These are phyloP conservation scores for Aspergillus brunneoviolaceus DNA, from an alignment of 2,329 filamentous ascomycete genomes.

Conservation along the genomic window DNA sequence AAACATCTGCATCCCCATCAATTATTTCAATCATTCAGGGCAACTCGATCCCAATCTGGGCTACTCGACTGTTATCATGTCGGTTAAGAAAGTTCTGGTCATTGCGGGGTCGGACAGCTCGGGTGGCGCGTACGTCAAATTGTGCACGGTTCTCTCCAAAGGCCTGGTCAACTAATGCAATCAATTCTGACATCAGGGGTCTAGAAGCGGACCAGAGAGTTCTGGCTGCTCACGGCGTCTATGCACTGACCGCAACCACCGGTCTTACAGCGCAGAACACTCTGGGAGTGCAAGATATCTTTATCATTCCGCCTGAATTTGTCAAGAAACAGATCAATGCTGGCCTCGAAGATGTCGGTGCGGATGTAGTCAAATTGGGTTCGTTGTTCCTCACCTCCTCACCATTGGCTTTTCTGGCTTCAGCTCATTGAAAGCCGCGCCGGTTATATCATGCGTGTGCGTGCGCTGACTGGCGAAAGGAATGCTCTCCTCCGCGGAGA, in stretches of 20 bases:
- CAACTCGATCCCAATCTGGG: not conserved
- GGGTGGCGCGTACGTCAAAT: slow-evolving; percentile 71
- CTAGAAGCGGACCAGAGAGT: slow-evolving; percentile 96
- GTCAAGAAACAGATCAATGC: slow-evolving; percentile 82
- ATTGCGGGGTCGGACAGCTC: slow-evolving; percentile 90
- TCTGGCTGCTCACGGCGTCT: slow-evolving; percentile 85
- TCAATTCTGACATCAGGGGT: slow-evolving; percentile 58
- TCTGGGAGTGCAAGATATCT: slow-evolving; percentile 75
- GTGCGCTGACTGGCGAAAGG: slow-evolving; percentile 50
- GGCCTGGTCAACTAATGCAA: slow-evolving; percentile 15
- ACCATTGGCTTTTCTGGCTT: not conserved
- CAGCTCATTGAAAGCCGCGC: not conserved
- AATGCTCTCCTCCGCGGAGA: slow-evolving; percentile 75
- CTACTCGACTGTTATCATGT: slow-evolving; percentile 27
- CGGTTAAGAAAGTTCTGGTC: slow-evolving; percentile 63
- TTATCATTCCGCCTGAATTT: slow-evolving; percentile 74
- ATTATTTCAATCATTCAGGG: not conserved
- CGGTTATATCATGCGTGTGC: no score
- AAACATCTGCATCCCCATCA: not conserved
- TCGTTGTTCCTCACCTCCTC: slow-evolving; percentile 10
- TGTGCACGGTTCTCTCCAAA: slow-evolving; percentile 8
- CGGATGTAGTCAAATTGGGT: slow-evolving; percentile 93
- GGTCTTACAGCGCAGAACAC: slow-evolving; percentile 97
- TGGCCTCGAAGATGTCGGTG: slow-evolving; percentile 77
- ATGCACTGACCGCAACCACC: slow-evolving; percentile 94